Evolutionary conservation across 768 basidiomycete species (phyloP).

Genomic region (Glaciozyma antarctica): DNA sequence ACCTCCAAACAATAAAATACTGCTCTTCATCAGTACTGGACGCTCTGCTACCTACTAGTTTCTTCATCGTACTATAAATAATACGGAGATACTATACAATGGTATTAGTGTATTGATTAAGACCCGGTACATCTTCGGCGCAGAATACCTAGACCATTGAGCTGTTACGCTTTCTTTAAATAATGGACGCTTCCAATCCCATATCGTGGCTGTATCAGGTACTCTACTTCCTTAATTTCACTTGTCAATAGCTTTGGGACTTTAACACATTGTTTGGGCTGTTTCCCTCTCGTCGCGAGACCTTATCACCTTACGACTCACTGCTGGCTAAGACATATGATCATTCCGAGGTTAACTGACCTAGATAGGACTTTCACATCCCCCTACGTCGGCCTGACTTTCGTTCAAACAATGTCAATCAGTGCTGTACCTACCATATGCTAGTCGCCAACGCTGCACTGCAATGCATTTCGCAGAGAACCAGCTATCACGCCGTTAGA

Average conservation of each 20-base stretch:
- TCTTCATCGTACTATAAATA: too few species aligned
- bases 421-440: too few species aligned
- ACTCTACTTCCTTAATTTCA: conserved; percentile 37
- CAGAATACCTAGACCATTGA: conserved; percentile 34
- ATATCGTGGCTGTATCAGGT: conserved; percentile 36
- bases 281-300: conserved; percentile 34
- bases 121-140: conserved; percentile 38
- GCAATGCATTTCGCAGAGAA: too few species aligned
- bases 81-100: too few species aligned
- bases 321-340: conserved; percentile 29
- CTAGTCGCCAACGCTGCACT: too few species aligned
- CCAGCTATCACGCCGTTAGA: too few species aligned
- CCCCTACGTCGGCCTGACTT: too few species aligned
- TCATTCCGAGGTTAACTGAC: conserved; percentile 34
- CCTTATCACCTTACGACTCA: conserved; percentile 35
- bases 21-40: too few species aligned
- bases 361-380: conserved; percentile 34
- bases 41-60: too few species aligned
- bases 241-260: conserved; percentile 34
- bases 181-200: conserved; percentile 37
- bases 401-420: too few species aligned
- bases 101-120: too few species aligned
- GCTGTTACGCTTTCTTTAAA: conserved; percentile 38
- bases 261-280: conserved; percentile 36
- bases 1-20: too few species aligned